Conservation (phyloP, 2,329 filamentous ascomycete genomes). For the Paraphaeosphaeria sporulosa region DNA sequence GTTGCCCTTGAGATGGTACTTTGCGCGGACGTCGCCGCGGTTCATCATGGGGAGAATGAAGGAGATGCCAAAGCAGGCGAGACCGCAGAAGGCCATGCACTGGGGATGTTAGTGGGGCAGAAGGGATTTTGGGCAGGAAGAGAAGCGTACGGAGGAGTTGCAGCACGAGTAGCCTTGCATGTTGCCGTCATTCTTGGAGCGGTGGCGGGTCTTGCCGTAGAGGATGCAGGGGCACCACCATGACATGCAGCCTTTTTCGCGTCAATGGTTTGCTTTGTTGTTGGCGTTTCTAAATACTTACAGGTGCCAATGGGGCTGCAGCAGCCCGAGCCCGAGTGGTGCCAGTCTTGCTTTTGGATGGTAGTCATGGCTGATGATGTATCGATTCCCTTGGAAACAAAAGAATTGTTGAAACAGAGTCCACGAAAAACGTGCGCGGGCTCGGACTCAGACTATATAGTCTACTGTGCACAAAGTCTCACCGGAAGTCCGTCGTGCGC, state of each 20-base stretch:
- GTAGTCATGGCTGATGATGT: constrained; percentile 24
- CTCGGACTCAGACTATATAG: constrained; percentile 8
- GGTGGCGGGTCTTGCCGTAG: constrained; percentile 41
- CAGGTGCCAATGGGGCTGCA: constrained; percentile 41
- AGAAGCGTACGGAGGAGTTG: constrained; percentile 33
- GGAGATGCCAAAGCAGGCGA: constrained; percentile 33
- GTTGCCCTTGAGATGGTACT: constrained; percentile 42
- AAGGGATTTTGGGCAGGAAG: neutral
- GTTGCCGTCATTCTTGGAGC: constrained; percentile 36
- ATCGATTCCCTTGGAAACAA: neutral
- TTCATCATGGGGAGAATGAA: constrained; percentile 44
- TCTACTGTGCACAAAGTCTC: neutral
- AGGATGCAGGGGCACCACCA: constrained; percentile 45
- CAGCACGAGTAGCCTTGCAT: constrained; percentile 38
- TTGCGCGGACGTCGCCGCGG: constrained; percentile 41
- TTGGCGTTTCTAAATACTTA: constrained; percentile 17
- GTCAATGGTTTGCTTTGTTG: constrained; percentile 10
- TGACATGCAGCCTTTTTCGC: constrained; percentile 34
- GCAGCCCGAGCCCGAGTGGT: constrained; percentile 37
- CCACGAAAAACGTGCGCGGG: neutral
- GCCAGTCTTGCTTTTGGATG: constrained; percentile 39
- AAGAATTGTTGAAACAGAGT: constrained; percentile 1
- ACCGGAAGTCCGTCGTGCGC: constrained; percentile 12
- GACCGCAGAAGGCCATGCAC: constrained; percentile 37
- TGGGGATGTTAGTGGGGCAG: constrained; percentile 21